Evolutionary conservation across 352 stramenopile genomes (phyloP), one percentile per base, ranked within the genome.

Genomic region (Pythium apleroticum): DNA sequence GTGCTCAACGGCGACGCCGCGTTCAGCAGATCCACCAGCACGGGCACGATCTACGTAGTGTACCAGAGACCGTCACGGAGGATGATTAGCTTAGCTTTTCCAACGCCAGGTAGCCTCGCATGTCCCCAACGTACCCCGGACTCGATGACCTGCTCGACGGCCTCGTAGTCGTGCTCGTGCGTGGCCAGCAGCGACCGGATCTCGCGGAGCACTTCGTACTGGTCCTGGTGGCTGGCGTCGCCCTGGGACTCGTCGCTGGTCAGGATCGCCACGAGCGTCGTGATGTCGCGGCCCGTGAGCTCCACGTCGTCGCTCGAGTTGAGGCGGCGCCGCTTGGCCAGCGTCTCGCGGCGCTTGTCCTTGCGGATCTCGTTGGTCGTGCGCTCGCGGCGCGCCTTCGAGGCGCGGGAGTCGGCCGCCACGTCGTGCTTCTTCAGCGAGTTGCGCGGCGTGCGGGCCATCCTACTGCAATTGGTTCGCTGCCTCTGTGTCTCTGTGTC

Each of bases 361-460:
- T 91, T 91, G 58, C 83, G 80, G 57, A 91, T 78, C 60, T 91
- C 78, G 55, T 73, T 81, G 41, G 72, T 84, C n/a, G 77, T 75
- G 66, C 83, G 83, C 53, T 85, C 65, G 50, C 80, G 76, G 19
- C 79, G 80, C 57, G 79, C 79, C 64, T 91, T 91, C 56, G 78
- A 73, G 53, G 80, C 74, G 49, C 80, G 80, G 7, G 80, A 89
- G 57, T 87, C 80, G 39, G 74, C 76, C 19, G 77, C 59, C 2
- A 73, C 72, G 66, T 91, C 78, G 74, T 91, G 83, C 72, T 91
- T 90, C 76, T 90, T 89, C 58, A 91, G 83, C 67, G 83, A 91
- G 56, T 74, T 84, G 63, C 80, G 82, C 19, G 82, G 78, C 52
- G 80, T 87, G 33, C 64, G 64, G 15, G 64, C 52, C 64, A 71